A percentile compares a stretch with the other conserved stretches of the same genome.
Evolutionary conservation across 2,329 filamentous ascomycete genomes (phyloP).

Genomic region (Pseudovirgaria hyperparasitica): DNA sequence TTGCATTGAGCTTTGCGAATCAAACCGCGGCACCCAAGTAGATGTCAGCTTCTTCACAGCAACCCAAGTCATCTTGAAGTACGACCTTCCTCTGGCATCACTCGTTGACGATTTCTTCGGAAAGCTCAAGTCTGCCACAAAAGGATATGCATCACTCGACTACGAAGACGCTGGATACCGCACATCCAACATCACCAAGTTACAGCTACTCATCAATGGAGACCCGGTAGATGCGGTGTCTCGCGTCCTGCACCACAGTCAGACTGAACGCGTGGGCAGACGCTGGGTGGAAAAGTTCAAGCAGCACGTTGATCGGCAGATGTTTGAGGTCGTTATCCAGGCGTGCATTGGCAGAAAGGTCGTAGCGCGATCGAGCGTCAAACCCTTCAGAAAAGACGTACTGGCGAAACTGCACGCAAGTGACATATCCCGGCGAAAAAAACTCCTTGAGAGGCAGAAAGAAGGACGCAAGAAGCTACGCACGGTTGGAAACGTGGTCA

Average conservation of each 20-base stretch:
- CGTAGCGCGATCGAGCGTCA: conserved; percentile 85
- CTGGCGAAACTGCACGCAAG: conserved; percentile 84
- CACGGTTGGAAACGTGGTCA: conserved; percentile 77
- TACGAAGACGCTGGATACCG: conserved; percentile 93
- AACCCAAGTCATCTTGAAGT: conserved; percentile 88
- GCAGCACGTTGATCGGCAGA: conserved; percentile 87
- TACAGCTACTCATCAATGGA: conserved; percentile 90
- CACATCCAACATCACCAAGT: conserved; percentile 66
- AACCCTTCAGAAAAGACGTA: conserved; percentile 94
- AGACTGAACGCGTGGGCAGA: conserved; percentile 67
- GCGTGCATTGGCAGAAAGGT: conserved; percentile 72
- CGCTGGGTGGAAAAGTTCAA: conserved; percentile 95
- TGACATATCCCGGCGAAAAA: conserved; percentile 69
- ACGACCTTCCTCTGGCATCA: conserved; percentile 75
- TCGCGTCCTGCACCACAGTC: conserved; percentile 73
- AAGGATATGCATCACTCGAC: conserved; percentile 90
- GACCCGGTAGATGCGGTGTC: conserved; percentile 85
- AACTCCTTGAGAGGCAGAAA: conserved; percentile 93
- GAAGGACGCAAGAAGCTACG: conserved; percentile 81
- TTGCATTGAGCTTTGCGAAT: conserved; percentile 89
- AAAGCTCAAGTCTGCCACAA: conserved; percentile 84
- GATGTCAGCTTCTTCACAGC: conserved; percentile 84
- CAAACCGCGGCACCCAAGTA: conserved; percentile 75
- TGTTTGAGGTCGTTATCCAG: conserved; percentile 96
- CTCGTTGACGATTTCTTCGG: conserved; percentile 96